Percentiles rank a stretch among this genome's conserved stretches.
phyloP scores from a whole-genome alignment of 176 grass and related monocot genomes.

The Rhynchospora pubera region DNA sequence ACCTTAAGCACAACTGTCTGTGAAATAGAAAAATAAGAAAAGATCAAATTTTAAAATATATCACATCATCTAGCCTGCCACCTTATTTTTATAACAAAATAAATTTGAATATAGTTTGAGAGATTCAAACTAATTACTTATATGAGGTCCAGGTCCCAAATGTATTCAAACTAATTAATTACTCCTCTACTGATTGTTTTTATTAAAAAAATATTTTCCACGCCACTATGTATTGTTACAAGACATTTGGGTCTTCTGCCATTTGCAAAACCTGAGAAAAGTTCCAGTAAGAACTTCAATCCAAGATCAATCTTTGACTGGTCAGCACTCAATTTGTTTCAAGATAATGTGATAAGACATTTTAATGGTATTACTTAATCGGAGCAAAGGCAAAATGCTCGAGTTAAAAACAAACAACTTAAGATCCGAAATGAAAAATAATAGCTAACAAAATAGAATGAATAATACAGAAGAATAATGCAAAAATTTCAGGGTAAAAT shows the following conservation, averaged over 20 bases:
- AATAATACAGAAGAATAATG: neutral
- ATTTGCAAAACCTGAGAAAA: neutral
- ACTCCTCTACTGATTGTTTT: too few relatives aligned
- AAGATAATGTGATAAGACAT: neutral
- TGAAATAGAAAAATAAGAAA: neutral
- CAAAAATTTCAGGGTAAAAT: neutral
- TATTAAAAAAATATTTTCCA: too few relatives aligned
- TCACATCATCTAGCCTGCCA: too few relatives aligned
- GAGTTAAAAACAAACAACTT: neutral
- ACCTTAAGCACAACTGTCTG: constrained; percentile 90
- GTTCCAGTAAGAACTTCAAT: neutral
- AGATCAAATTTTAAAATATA: too few relatives aligned
- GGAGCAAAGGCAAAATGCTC: neutral
- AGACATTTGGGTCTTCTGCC: neutral
- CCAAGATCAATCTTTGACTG: neutral
- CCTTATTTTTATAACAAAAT: too few relatives aligned
- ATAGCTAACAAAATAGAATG: neutral
- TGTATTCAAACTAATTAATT: too few relatives aligned
- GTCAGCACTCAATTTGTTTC: neutral
- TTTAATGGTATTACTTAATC: neutral
- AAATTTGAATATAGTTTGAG: too few relatives aligned
- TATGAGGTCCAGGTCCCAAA: too few relatives aligned
- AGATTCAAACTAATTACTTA: too few relatives aligned
- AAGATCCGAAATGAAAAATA: neutral
- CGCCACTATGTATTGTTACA: neutral